Conservation (phyloP, 2,329 filamentous ascomycete genomes). For the Xylariaceae sp. region DNA sequence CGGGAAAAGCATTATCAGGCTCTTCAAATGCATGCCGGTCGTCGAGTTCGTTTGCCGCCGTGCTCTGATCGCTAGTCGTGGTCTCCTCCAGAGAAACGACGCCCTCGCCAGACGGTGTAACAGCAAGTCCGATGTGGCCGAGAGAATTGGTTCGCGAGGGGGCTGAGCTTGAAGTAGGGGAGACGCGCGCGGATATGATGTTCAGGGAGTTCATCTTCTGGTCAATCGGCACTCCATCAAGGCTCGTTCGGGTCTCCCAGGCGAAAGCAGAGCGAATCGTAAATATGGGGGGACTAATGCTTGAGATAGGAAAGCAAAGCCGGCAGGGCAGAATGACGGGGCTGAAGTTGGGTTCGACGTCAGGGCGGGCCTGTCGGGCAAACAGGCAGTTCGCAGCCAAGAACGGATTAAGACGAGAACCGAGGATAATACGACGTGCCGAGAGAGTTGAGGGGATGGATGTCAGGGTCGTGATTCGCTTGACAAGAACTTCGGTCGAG, state of each 20-base stretch:
- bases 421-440: not conserved
- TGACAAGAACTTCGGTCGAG: not conserved
- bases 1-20: constrained; percentile 24
- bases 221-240: constrained; percentile 52
- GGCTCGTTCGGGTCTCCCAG: constrained; percentile 23
- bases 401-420: not conserved
- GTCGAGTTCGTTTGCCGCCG: constrained; percentile 34
- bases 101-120: constrained; percentile 39
- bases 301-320: constrained; percentile 2
- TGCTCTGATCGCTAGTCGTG: constrained; percentile 26
- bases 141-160: constrained; percentile 60
- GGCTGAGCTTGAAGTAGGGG: constrained; percentile 53
- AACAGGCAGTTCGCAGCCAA: not conserved
- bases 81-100: constrained; percentile 33
- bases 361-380: not conserved
- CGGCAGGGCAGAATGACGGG: not conserved
- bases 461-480: constrained; percentile 2
- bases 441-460: not conserved
- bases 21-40: constrained; percentile 34
- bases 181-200: constrained; percentile 82
- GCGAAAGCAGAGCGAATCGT: constrained; percentile 15
- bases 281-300: not conserved
- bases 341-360: not conserved
- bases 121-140: constrained; percentile 47
- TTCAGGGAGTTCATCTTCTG: constrained; percentile 94